Evolutionary conservation across 192 early-diverging fungal species (phyloP).

Genomic region (Umbelopsis ramanniana): DNA sequence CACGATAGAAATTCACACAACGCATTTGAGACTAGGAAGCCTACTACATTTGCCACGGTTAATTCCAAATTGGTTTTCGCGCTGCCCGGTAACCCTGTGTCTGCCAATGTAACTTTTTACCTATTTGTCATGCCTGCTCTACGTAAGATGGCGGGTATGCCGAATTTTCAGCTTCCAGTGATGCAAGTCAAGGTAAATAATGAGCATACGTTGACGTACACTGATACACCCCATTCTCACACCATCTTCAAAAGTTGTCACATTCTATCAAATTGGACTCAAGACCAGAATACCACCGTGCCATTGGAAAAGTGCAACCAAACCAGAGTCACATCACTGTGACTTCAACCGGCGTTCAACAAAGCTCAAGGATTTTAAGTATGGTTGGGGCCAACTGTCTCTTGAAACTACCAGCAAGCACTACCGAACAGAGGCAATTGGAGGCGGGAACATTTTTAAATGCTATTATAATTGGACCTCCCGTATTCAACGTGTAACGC

Average conservation of each 20-base stretch:
- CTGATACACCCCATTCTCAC: background rate
- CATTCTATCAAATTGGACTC: slow-evolving; percentile 62
- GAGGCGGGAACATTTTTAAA: background rate
- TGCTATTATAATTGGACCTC: slow-evolving; percentile 16
- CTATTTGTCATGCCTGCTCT: slow-evolving; percentile 90
- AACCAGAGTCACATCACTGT: slow-evolving; percentile 46
- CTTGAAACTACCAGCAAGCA: slow-evolving; percentile 68
- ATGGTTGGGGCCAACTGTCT: slow-evolving; percentile 82
- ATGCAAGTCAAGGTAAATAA: slow-evolving; percentile 64
- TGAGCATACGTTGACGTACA: background rate
- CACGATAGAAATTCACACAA: background rate
- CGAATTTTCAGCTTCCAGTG: slow-evolving; percentile 48
- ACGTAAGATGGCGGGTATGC: slow-evolving; percentile 75
- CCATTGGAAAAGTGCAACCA: slow-evolving; percentile 41
- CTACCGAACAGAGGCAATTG: slow-evolving; percentile 14
- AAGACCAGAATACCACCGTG: slow-evolving; percentile 73
- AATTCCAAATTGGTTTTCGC: slow-evolving; percentile 76
- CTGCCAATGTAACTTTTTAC: slow-evolving; percentile 85
- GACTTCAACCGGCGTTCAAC: slow-evolving; percentile 72
- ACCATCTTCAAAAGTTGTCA: slow-evolving; percentile 39
- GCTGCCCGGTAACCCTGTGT: slow-evolving; percentile 95
- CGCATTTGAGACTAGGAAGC: slow-evolving; percentile 63
- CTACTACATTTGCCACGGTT: slow-evolving; percentile 91
- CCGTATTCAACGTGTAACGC: background rate
- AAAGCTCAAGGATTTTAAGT: slow-evolving; percentile 78